Evolutionary conservation across 345 rosid genomes (phyloP), one percentile per base, ranked within the genome.

Genomic region (Clausena lansium): DNA sequence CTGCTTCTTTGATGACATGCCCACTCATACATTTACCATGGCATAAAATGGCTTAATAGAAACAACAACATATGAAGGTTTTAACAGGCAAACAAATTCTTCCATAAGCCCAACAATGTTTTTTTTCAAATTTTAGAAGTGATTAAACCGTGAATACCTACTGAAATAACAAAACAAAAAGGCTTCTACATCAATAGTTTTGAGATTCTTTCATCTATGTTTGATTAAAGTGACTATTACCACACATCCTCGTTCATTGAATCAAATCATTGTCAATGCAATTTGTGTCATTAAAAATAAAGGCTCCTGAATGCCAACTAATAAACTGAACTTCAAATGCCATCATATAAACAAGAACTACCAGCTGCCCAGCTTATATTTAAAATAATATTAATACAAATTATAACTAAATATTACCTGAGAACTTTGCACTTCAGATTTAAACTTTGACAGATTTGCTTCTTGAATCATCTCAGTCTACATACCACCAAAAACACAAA

Each of bases 341-440:
- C 52, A 67, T 67, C 28, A 67, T 38, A 30, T 59, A 45, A 61
- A 17, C 75, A 50, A 58, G 22, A 75, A 67, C 28, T 58, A 9
- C 25, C 8, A 41, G 41, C 52, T 39, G 3, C 19, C 33, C 32
- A 41, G 3, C 17, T 13, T 45, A 3, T 2, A 45, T 45, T 13
- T 28, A 38, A 6, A 11, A 41, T 25, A 67, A 27, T 24, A 38
- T 38, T 2, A 14, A 47, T 10, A 75, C 45, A 13, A 71, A 54
- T 6, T 52, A 64, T 27, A 22, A 69, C 54, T 13, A 47, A 15
- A 36, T 2, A 61, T 70, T 85, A 95, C 98, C 94, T 93, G 95
- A 20, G 94, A 92, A 78, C 97, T 92, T 79, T 89, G 81, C 5
- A 95, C 92, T 90, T 95, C 90, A 65, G 97, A 93, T 76, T 91